Percentiles rank a stretch among this genome's conserved stretches.
phyloP scores from a whole-genome alignment of 2,329 filamentous ascomycete species.

The Fusarium multiceps region DNA sequence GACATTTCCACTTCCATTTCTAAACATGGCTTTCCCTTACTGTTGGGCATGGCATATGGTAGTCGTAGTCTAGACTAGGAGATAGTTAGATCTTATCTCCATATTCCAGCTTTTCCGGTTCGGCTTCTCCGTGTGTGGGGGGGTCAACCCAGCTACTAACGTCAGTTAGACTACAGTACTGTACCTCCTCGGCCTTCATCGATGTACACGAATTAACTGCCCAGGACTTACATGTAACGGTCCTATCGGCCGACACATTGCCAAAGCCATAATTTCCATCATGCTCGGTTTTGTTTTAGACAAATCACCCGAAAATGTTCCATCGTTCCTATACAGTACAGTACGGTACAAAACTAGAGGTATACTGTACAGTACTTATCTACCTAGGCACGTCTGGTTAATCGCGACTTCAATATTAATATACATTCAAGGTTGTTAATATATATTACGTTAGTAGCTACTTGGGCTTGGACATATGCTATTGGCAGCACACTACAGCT shows the following conservation, averaged over 20 bases:
- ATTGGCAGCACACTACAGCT: not conserved
- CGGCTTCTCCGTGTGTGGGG: constrained; percentile 41
- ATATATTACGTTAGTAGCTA: not conserved
- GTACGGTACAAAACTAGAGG: not conserved
- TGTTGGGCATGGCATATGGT: not conserved
- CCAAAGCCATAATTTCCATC: not conserved
- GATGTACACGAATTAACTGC: not conserved
- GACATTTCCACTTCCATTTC: not conserved
- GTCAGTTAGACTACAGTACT: not conserved
- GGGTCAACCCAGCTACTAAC: not conserved
- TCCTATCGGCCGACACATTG: not conserved
- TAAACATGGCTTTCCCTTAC: not conserved
- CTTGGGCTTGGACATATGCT: not conserved
- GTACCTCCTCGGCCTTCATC: not conserved
- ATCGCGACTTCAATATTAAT: not conserved
- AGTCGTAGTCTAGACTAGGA: not conserved
- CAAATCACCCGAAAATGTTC: not conserved
- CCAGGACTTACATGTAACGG: not conserved
- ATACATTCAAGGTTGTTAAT: not conserved
- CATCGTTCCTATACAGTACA: not conserved
- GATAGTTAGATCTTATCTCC: constrained; percentile 7
- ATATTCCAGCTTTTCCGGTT: constrained; percentile 36
- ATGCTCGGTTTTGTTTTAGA: not conserved
- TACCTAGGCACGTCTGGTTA: not conserved
- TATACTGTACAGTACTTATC: not conserved